Percentiles rank a stretch among this genome's conserved stretches.
phyloP scores from a whole-genome alignment of 768 basidiomycete genomes.

The Mycena amicta region DNA sequence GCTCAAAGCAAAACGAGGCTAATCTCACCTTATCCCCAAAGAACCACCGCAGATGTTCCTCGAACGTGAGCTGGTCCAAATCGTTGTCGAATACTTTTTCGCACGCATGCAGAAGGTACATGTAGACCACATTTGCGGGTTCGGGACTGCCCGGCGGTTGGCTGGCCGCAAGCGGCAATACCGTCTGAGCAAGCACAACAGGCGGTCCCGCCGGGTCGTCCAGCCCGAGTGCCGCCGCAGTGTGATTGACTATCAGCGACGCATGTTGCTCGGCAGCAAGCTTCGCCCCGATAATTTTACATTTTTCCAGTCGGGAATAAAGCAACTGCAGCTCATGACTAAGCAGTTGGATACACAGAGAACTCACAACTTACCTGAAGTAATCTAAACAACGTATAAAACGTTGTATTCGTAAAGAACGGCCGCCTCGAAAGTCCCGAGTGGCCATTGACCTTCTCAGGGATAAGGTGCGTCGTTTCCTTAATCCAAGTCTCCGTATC shows the following conservation, averaged over 20 bases:
- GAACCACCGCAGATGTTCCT: constrained; percentile 95
- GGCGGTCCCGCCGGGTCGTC: constrained; percentile 82
- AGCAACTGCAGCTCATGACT: constrained; percentile 57
- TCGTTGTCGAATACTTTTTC: constrained; percentile 95
- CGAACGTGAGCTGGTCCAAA: constrained; percentile 88
- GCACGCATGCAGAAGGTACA: constrained; percentile 85
- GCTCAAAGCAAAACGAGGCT: constrained; percentile 3
- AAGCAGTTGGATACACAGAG: background rate
- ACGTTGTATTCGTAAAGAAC: constrained; percentile 91
- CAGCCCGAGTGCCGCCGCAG: constrained; percentile 82
- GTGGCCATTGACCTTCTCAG: constrained; percentile 27
- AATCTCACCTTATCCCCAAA: constrained; percentile 78
- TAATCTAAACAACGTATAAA: constrained; percentile 87
- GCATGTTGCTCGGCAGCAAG: constrained; percentile 70
- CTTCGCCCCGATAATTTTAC: constrained; percentile 78
- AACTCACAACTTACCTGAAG: constrained; percentile 65
- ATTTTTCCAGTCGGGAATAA: constrained; percentile 83
- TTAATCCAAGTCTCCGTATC: constrained; percentile 63
- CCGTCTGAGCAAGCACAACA: constrained; percentile 66
- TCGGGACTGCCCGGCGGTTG: constrained; percentile 43
- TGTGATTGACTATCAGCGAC: constrained; percentile 71
- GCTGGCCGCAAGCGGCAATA: constrained; percentile 57
- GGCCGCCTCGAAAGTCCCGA: constrained; percentile 46
- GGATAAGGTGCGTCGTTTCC: constrained; percentile 39
- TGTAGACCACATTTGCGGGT: constrained; percentile 70